phyloP scores from a whole-genome alignment of 176 grass and related monocot species.

The Phragmites australis region DNA sequence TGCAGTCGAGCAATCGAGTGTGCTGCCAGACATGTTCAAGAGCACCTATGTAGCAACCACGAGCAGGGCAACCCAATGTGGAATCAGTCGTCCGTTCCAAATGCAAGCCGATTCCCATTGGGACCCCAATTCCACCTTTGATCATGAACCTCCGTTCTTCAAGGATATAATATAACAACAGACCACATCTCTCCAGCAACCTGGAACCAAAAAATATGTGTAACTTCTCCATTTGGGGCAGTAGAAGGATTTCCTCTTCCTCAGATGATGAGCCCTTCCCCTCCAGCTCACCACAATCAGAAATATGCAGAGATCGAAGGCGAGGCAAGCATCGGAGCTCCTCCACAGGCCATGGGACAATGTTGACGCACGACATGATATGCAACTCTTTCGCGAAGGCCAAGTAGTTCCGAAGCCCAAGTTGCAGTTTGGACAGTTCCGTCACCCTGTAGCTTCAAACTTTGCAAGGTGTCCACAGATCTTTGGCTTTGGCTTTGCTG shows the following conservation, averaged over 20 bases:
- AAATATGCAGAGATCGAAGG: neutral
- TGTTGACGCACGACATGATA: fast-evolving
- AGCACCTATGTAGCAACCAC: conserved; percentile 26
- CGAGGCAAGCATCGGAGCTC: neutral
- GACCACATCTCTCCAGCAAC: too few relatives aligned
- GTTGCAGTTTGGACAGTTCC: neutral
- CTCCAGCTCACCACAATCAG: fast-evolving
- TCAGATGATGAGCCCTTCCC: neutral
- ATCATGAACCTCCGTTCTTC: conserved; percentile 28
- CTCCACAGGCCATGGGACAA: conserved; percentile 19
- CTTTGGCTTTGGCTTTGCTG: neutral
- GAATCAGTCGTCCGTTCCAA: conserved; percentile 21
- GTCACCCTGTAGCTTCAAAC: neutral
- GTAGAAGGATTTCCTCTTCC: neutral
- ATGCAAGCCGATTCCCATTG: conserved; percentile 1
- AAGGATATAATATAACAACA: neutral
- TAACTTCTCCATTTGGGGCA: neutral
- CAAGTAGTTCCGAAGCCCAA: neutral
- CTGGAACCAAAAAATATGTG: too few relatives aligned
- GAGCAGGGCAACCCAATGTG: conserved; percentile 19
- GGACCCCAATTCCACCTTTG: conserved; percentile 19
- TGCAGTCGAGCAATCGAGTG: conserved; percentile 30
- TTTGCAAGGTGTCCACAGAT: neutral
- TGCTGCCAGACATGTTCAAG: conserved; percentile 28
- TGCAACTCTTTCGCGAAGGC: neutral